Evolutionary conservation across 2,329 filamentous ascomycete genomes (phyloP).

Genomic region (Nemania sp.): DNA sequence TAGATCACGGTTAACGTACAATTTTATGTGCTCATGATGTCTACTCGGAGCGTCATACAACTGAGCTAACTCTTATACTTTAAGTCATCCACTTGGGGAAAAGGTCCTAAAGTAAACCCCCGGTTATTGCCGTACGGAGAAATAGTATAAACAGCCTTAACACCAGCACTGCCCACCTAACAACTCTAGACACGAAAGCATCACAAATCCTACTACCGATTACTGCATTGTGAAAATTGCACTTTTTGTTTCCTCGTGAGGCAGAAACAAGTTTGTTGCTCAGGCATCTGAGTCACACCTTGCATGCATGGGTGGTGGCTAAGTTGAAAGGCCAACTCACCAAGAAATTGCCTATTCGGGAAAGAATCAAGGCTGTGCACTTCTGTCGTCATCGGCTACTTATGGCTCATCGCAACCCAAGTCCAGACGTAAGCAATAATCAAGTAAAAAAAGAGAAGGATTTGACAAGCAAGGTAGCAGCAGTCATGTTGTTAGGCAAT

Average conservation of each 20-base stretch:
- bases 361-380: constrained; percentile 28
- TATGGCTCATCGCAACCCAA: constrained; percentile 21
- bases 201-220: too few species aligned
- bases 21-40: too few species aligned
- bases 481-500: neutral
- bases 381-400: neutral
- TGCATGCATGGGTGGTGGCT: constrained; percentile 7
- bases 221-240: neutral
- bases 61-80: too few species aligned
- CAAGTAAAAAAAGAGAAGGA: neutral
- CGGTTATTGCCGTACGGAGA: too few species aligned
- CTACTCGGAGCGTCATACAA: too few species aligned
- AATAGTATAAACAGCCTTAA: neutral
- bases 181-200: too few species aligned
- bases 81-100: too few species aligned
- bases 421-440: neutral
- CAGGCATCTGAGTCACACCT: constrained; percentile 19
- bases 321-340: neutral
- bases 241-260: neutral
- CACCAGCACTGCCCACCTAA: neutral
- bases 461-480: neutral
- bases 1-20: too few species aligned
- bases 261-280: neutral
- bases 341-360: constrained; percentile 27
- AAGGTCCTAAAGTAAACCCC: too few species aligned